These are phyloP conservation scores for Amanita molliuscula DNA, from an alignment of 768 basidiomycete genomes.

Conservation along the genomic window DNA sequence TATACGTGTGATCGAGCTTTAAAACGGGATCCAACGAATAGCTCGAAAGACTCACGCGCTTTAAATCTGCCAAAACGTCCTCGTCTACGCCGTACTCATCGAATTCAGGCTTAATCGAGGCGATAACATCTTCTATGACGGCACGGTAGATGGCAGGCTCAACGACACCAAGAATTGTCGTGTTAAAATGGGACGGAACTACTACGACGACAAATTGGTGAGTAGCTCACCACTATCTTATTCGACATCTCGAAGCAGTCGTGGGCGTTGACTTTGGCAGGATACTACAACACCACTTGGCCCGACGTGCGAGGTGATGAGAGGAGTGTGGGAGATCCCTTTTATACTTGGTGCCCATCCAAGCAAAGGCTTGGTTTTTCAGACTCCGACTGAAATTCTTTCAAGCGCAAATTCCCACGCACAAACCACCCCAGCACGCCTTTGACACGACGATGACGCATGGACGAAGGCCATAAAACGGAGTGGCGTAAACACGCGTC, in stretches of 20 bases:
- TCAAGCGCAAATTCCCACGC: constrained; percentile 26
- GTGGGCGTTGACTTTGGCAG: constrained; percentile 22
- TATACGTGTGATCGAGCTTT: constrained; percentile 20
- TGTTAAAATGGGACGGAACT: constrained; percentile 43
- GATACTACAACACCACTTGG: constrained; percentile 24
- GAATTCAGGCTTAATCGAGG: constrained; percentile 82
- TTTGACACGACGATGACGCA: constrained; percentile 91
- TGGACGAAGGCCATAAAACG: constrained; percentile 90
- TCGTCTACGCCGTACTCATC: constrained; percentile 94
- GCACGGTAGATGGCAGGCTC: constrained; percentile 87
- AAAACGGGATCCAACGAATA: constrained; percentile 6
- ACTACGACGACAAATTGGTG: constrained; percentile 49
- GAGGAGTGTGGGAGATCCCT: constrained; percentile 28
- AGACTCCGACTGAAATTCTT: constrained; percentile 30
- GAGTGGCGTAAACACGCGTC: constrained; percentile 61
- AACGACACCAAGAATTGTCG: constrained; percentile 32
- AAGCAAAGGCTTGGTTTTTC: constrained; percentile 29
- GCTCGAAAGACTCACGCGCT: constrained; percentile 56
- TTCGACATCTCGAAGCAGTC: constrained; percentile 64
- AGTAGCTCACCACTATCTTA: constrained; percentile 96
- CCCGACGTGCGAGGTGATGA: constrained; percentile 30
- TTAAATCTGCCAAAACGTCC: constrained; percentile 80
- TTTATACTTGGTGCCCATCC: constrained; percentile 41
- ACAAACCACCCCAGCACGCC: constrained; percentile 64
- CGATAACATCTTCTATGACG: constrained; percentile 96